A percentile compares a stretch with the other conserved stretches of the same genome.
Conservation (phyloP, 129 eudicot species). For the Escallonia herrerae region DNA sequence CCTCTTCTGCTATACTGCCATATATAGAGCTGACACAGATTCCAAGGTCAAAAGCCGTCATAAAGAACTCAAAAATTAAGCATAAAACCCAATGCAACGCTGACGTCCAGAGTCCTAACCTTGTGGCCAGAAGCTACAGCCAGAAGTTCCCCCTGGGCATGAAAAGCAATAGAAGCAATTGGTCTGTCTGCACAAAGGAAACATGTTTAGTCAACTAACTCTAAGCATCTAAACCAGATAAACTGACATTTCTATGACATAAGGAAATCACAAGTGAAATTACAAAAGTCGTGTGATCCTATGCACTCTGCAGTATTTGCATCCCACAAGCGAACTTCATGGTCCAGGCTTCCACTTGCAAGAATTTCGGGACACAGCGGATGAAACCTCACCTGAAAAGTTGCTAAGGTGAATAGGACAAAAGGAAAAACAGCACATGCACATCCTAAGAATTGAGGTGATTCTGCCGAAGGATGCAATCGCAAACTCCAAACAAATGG, state of each 20-base stretch:
- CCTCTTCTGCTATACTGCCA: slow-evolving; percentile 88
- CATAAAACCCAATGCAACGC: not conserved
- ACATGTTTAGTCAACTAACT: slow-evolving; percentile 2
- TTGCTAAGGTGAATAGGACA: too few species aligned
- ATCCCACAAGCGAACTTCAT: slow-evolving; percentile 97
- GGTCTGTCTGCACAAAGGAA: slow-evolving; percentile 71
- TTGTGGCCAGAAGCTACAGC: slow-evolving; percentile 99
- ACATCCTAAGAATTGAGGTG: not conserved
- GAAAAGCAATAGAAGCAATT: slow-evolving; percentile 93
- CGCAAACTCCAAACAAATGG: not conserved
- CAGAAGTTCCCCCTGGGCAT: slow-evolving; percentile 87
- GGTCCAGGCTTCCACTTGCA: slow-evolving; percentile 98
- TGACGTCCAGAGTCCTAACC: slow-evolving; percentile 32
- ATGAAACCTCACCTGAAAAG: slow-evolving; percentile 98
- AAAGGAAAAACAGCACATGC: too few species aligned
- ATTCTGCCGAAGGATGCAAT: not conserved
- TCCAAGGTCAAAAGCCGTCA: slow-evolving; percentile 3
- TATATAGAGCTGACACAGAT: slow-evolving; percentile 56
- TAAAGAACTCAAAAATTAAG: not conserved
- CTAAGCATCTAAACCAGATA: slow-evolving; percentile 1
- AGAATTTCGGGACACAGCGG: slow-evolving; percentile 77
- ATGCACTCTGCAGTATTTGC: slow-evolving; percentile 92
- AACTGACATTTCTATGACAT: not conserved
- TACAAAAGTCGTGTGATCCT: slow-evolving; percentile 87
- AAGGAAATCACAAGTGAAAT: slow-evolving; percentile 17